Conservation (phyloP, 2,329 filamentous ascomycete species). For the Clarireedia paspali region DNA sequence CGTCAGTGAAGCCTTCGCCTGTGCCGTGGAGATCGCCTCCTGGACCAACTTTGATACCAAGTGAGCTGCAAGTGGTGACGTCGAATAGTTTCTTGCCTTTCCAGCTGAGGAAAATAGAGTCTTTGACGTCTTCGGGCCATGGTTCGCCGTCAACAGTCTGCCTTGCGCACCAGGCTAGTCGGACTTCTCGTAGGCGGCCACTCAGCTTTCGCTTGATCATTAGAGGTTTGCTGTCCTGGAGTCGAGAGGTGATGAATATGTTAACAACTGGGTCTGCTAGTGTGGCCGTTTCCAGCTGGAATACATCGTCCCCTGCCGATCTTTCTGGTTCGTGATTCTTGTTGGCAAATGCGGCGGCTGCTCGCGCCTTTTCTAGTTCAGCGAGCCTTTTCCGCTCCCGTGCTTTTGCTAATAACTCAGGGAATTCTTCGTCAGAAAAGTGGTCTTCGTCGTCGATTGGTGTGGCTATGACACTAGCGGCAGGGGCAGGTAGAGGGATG, state of each 20-base stretch:
- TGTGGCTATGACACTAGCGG: background rate
- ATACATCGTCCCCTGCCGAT: slow-evolving; percentile 9
- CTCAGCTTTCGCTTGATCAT: slow-evolving; percentile 59
- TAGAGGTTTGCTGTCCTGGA: slow-evolving; percentile 52
- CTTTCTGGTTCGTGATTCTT: slow-evolving; percentile 10
- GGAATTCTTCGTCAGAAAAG: slow-evolving; percentile 25
- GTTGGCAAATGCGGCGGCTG: slow-evolving; percentile 8
- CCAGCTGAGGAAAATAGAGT: slow-evolving; percentile 71
- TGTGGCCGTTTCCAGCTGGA: slow-evolving; percentile 7
- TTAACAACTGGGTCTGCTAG: slow-evolving; percentile 43
- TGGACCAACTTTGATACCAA: slow-evolving; percentile 49
- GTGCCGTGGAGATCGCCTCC: slow-evolving; percentile 24
- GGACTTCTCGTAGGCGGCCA: slow-evolving; percentile 59
- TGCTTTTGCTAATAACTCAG: slow-evolving; percentile 25
- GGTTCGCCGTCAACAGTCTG: slow-evolving; percentile 42
- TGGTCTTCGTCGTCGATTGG: slow-evolving; percentile 19
- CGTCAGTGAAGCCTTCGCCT: slow-evolving; percentile 37
- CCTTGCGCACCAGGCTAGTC: slow-evolving; percentile 59
- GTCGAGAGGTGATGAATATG: slow-evolving; percentile 60
- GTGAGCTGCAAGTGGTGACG: slow-evolving; percentile 61
- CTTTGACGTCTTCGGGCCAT: slow-evolving; percentile 35
- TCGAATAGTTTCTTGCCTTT: slow-evolving; percentile 65
- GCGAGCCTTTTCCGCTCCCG: slow-evolving; percentile 22
- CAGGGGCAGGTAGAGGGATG: background rate
- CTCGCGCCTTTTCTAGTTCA: slow-evolving; percentile 10